These are phyloP conservation scores for Heliamphora ciliata DNA, from an alignment of 179 eudicot species.

Conservation along the genomic window DNA sequence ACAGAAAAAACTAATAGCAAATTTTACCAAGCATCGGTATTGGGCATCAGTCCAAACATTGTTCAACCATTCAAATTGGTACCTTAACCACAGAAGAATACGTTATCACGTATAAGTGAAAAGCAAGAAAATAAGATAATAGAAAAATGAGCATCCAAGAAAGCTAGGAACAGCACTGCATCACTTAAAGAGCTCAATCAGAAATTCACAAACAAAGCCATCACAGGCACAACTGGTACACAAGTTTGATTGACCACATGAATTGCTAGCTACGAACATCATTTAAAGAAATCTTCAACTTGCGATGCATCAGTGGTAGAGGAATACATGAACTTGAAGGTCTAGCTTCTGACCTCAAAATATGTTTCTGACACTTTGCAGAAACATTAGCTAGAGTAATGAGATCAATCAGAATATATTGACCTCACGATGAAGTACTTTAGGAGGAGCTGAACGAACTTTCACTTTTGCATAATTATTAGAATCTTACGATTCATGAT, in stretches of 20 bases:
- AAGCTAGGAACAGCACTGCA: neutral
- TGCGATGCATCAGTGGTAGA: neutral
- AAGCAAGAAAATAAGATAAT: neutral
- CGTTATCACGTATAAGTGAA: neutral
- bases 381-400: neutral
- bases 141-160: neutral
- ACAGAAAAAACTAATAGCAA: neutral
- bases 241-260: too few relatives aligned
- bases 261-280: too few relatives aligned
- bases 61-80: neutral
- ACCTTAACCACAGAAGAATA: neutral
- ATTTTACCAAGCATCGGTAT: neutral
- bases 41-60: neutral
- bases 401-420: neutral
- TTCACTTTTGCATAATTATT: too few relatives aligned
- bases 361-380: neutral
- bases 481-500: too few relatives aligned
- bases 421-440: too few relatives aligned
- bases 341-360: too few relatives aligned
- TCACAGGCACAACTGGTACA: neutral
- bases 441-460: too few relatives aligned
- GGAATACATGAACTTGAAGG: too few relatives aligned
- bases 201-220: neutral
- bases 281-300: too few relatives aligned
- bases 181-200: neutral